Evolutionary conservation across 805 yeast genomes (phyloP).

Genomic region (Saturnispora saitoi): DNA sequence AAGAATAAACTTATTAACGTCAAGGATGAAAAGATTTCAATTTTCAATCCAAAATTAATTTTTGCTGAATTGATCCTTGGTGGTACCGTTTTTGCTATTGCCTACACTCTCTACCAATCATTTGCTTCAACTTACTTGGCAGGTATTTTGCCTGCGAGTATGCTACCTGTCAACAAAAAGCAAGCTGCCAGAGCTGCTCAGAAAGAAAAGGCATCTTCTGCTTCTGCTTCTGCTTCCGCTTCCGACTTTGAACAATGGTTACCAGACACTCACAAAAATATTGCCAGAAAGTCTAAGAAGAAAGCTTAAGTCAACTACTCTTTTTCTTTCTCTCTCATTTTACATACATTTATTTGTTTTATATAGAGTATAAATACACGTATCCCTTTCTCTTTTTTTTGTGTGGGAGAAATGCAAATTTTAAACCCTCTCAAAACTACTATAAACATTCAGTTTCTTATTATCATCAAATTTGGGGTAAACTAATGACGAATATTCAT

Average conservation of each 20-base stretch:
- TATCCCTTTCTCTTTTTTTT: neutral
- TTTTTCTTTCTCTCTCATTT: no score
- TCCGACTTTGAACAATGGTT: constrained; percentile 44
- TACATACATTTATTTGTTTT: neutral
- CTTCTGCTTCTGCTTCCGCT: constrained; percentile 3
- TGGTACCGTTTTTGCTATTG: constrained; percentile 40
- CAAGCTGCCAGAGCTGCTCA: constrained; percentile 18
- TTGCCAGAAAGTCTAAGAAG: constrained; percentile 26
- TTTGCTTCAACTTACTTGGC: constrained; percentile 42
- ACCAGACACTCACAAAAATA: constrained; percentile 44
- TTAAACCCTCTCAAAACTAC: neutral
- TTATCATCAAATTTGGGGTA: no score
- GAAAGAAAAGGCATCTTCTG: constrained; percentile 25
- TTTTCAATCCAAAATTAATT: constrained; percentile 66
- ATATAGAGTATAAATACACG: neutral
- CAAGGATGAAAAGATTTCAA: constrained; percentile 55
- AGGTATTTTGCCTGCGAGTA: constrained; percentile 27
- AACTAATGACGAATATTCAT: constrained; percentile 4
- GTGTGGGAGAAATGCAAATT: neutral
- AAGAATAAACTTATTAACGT: constrained; percentile 50
- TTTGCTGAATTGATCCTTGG: constrained; percentile 49
- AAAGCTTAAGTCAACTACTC: neutral
- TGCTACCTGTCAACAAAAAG: constrained; percentile 23
- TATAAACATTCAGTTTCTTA: neutral
- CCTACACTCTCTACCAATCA: constrained; percentile 37